Conservation (phyloP, 441 rosid species). For the Adansonia grandidieri region DNA sequence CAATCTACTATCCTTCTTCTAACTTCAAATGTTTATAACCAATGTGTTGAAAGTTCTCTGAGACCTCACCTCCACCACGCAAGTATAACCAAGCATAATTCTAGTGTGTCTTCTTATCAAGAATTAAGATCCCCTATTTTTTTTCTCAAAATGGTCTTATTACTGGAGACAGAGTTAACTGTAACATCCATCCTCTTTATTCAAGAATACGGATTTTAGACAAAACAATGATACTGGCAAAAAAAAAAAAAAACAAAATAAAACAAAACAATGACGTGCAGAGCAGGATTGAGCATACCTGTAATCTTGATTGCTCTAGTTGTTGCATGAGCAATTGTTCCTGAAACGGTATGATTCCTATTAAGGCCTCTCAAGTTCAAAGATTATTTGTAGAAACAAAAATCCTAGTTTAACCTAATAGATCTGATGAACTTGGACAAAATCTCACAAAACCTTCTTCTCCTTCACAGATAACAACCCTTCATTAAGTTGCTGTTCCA, state of each 20-base stretch:
- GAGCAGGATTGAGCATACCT: constrained; percentile 43
- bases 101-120: background rate
- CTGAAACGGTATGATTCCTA: constrained; percentile 47
- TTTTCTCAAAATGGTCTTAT: background rate
- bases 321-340: constrained; percentile 69
- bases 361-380: constrained; percentile 26
- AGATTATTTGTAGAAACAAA: background rate
- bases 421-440: constrained; percentile 21
- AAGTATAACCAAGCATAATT: background rate
- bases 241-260: background rate
- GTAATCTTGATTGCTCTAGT: constrained; percentile 74
- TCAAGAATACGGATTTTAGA: background rate
- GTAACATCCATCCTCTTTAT: background rate
- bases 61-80: background rate
- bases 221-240: constrained; percentile 1
- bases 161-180: background rate
- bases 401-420: background rate
- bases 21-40: background rate
- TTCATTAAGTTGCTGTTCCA: constrained; percentile 71
- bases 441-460: constrained; percentile 56
- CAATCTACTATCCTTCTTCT: background rate
- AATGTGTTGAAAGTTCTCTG: background rate
- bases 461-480: constrained; percentile 70
- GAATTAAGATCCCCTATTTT: background rate
- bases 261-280: constrained; percentile 13